Evolutionary conservation across 768 basidiomycete genomes (phyloP).

Genomic region (Strobilomyces confusus): DNA sequence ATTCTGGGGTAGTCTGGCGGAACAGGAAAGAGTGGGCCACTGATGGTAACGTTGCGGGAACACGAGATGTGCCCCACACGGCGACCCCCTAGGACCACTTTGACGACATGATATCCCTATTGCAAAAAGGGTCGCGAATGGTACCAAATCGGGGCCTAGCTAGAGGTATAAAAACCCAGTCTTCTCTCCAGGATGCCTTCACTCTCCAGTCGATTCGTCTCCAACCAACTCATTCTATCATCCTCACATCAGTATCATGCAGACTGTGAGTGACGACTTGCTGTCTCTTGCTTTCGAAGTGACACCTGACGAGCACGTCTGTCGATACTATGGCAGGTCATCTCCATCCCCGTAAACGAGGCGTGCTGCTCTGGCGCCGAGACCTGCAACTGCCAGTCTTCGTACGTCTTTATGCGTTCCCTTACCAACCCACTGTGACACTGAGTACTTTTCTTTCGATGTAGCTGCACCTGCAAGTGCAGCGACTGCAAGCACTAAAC

Average conservation of each 20-base stretch:
- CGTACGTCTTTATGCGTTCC: slow-evolving; percentile 4
- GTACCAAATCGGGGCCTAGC: background rate
- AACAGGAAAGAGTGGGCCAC: background rate
- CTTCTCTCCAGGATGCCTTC: too few relatives aligned
- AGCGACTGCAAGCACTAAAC: slow-evolving; percentile 19
- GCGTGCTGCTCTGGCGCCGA: slow-evolving; percentile 14
- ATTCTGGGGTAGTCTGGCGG: background rate
- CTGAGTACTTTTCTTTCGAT: background rate
- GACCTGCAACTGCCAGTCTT: slow-evolving; percentile 11
- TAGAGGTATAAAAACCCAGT: background rate
- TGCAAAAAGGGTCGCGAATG: background rate
- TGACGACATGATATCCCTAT: background rate
- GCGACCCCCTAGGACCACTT: background rate
- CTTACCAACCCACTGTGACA: background rate
- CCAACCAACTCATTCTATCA: background rate
- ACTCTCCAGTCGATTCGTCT: background rate
- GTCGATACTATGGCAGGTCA: slow-evolving; percentile 2
- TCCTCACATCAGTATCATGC: slow-evolving; percentile 9
- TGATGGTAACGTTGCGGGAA: background rate
- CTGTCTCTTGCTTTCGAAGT: background rate
- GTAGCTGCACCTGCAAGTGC: slow-evolving; percentile 18
- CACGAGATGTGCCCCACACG: background rate
- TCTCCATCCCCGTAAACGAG: slow-evolving; percentile 16
- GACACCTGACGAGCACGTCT: background rate
- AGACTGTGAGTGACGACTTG: slow-evolving; percentile 12